Conservation (phyloP, 257 asterid genomes). For the Ajuga chamaepitys region DNA sequence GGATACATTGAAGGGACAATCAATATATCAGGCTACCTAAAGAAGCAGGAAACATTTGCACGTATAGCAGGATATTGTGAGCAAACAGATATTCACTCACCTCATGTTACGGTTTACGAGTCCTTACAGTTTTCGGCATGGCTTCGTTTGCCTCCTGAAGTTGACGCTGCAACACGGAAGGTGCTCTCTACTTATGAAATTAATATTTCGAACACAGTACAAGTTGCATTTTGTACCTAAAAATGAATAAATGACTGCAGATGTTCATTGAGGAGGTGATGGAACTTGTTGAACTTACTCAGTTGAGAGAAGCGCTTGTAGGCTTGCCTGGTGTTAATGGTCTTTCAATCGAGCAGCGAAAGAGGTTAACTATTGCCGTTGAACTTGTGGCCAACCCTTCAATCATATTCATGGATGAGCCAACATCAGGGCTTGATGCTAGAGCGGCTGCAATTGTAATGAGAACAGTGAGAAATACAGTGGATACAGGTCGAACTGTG, state of each 20-base stretch:
- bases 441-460: constrained; percentile 96
- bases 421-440: constrained; percentile 92
- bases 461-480: constrained; percentile 93
- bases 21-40: constrained; percentile 63
- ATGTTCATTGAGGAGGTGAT: constrained; percentile 71
- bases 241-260: constrained; percentile 25
- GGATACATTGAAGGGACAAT: constrained; percentile 63
- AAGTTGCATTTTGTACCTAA: no score
- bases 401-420: constrained; percentile 96
- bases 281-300: constrained; percentile 69
- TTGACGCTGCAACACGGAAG: constrained; percentile 44
- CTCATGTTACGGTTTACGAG: constrained; percentile 68
- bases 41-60: constrained; percentile 68
- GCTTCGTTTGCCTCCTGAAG: constrained; percentile 65
- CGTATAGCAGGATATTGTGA: constrained; percentile 82
- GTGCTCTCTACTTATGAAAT: constrained; percentile 16
- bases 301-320: constrained; percentile 55
- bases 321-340: constrained; percentile 82
- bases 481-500: constrained; percentile 83
- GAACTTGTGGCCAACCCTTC: constrained; percentile 94
- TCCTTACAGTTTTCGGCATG: constrained; percentile 68
- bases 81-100: constrained; percentile 79
- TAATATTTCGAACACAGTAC: no score
- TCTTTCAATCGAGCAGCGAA: constrained; percentile 86
- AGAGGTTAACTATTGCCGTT: constrained; percentile 81